Base-by-base conservation (phyloP, 441 rosid genomes). In the Viola pubescens region DNA sequence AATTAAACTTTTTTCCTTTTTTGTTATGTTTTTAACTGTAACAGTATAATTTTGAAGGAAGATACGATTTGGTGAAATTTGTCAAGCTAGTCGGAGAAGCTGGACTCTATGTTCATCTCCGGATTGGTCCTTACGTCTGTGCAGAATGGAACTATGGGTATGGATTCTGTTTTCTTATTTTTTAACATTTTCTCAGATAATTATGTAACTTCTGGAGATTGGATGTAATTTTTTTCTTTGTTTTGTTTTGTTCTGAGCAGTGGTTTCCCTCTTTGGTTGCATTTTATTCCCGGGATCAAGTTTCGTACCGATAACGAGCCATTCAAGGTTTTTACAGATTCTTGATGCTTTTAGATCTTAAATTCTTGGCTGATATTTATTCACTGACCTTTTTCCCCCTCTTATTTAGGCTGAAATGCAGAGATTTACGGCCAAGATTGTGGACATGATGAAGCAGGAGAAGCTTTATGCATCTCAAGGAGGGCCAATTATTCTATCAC, bases 71-170 rank as follows among this genome's bases (percentile, higher is more conserved):
- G 66, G 95, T 86, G 62, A 85, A 74, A 55, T 94, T 89, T 80
- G 68, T 94, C 61, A 94, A 78, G 79, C 40, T 80, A 79, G 76
- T 84, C 9, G 73, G 59, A 26, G 85, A 83, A 72, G 72, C 84
- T 55, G 81, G 81, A 3, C 76, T 89, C 75, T 83, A 83, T 51
- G 95, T 66, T 40, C 81, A 73, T 43, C 77, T 94, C 54, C 75
- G 97, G 55, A 68, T 94, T 61, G 98, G 98, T 37, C 97, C 98
- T 1, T 94, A 88, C 69, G 81, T 89, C 49, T 94, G 91, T 63
- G 98, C 92, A 50, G 98, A 94, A 59, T 94, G 98, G 98, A 94
- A 83, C 64, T 89, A 89, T 56, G 97, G 98, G 97, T 92, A 80
- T 11, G 19, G 5, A 56, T 53, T n/a, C 43, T 41, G 42, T n/a